Base-by-base conservation (phyloP, 495 filamentous ascomycete species). In the Annulohypoxylon bovei region DNA sequence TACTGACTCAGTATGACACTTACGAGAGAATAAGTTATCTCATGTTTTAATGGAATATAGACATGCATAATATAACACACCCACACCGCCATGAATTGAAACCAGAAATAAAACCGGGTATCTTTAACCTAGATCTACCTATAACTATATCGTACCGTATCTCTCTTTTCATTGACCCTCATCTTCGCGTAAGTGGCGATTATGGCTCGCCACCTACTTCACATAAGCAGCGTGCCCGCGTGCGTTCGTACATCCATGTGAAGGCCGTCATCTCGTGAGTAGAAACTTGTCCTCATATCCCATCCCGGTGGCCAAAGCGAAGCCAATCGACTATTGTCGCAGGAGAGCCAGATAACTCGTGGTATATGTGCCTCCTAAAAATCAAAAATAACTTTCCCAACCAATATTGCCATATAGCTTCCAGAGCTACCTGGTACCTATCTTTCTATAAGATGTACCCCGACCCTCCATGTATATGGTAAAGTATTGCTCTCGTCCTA, bases 101-200 rank as follows among this genome's bases (percentile, higher is more conserved):
- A 52, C 12, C 25, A 30, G 46, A 65, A 40, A 32, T 57, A 50
- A 62, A 57, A 62, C 62, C 62, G 68, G 68, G 68, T 71, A 71
- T 71, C 68, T 66, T 70, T 12, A 71, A 66, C 68, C 57, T 52
- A 71, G 40, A 62, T 70, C 61, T 65, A 50, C 23, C 22, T 50
- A 50, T 47, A 16, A 4, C 37, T 68, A 56, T 58, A 60, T 55
- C 50, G 27, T 63, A 23, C 50, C 44, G n/a, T 50, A 39, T 33
- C 30, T 64, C 25, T 39, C 27, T 46, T 57, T 61, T 61, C 56
- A 44, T 59, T 53, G 16, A 47, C 27, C 33, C 46, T 62, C 62
- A 9, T 66, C 63, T 71, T 67, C 57, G 49, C 56, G 35, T 49
- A 14, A 46, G 46, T 23, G n/a, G 25, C 46, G 32, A 40, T 42